Conservation (phyloP, 345 rosid genomes). For the Euclidium syriacum region DNA sequence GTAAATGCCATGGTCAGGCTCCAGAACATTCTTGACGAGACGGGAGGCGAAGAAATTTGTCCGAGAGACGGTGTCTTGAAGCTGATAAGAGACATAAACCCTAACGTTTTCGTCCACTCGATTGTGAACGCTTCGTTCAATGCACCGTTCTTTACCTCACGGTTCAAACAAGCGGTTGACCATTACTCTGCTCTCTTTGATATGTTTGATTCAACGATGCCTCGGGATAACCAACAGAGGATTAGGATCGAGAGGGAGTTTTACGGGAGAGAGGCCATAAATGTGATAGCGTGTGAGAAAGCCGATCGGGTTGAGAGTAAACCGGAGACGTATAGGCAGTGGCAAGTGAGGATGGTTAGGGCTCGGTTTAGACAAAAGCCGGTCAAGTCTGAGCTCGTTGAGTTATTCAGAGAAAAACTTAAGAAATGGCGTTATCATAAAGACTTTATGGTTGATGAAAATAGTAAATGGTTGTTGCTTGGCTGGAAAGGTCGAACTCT, state of each 20-base stretch:
- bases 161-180: slow-evolving; percentile 58
- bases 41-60: slow-evolving; percentile 33
- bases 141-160: slow-evolving; percentile 57
- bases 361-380: slow-evolving; percentile 52
- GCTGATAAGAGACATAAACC: slow-evolving; percentile 46
- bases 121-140: slow-evolving; percentile 44
- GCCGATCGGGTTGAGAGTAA: slow-evolving; percentile 51
- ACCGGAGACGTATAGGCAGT: slow-evolving; percentile 64
- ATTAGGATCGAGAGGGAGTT: slow-evolving; percentile 43
- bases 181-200: slow-evolving; percentile 53
- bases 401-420: slow-evolving; percentile 26
- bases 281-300: slow-evolving; percentile 64
- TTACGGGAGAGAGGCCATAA: slow-evolving; percentile 44
- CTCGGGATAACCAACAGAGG: slow-evolving; percentile 41
- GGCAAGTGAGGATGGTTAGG: slow-evolving; percentile 45
- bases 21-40: slow-evolving; percentile 46
- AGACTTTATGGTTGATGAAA: slow-evolving; percentile 49
- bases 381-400: slow-evolving; percentile 33
- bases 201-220: slow-evolving; percentile 38
- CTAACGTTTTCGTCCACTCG: slow-evolving; percentile 37
- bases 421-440: slow-evolving; percentile 37
- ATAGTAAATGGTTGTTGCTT: slow-evolving; percentile 51
- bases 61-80: slow-evolving; percentile 45
- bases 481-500: slow-evolving; percentile 73
- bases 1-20: slow-evolving; percentile 44